A percentile compares a stretch with the other conserved stretches of the same genome.
These are phyloP conservation scores for Phaeosphaeria sp. DNA, from an alignment of 2,329 filamentous ascomycete species.

Conservation along the genomic window DNA sequence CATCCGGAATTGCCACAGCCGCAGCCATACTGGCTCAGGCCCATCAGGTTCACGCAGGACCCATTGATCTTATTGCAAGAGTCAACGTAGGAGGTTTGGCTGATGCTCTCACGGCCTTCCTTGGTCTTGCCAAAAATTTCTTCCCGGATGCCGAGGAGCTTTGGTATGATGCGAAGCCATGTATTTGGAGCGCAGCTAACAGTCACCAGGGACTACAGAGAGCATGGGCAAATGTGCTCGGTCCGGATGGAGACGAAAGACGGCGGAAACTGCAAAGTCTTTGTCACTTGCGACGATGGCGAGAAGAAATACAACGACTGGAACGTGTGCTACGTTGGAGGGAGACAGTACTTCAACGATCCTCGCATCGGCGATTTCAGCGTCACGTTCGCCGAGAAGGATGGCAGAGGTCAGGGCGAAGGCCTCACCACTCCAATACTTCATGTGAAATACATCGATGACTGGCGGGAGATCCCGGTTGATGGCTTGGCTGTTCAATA, in stretches of 20 bases:
- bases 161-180: too few relatives aligned
- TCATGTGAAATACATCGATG: constrained; percentile 9
- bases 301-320: constrained; percentile 12
- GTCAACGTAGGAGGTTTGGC: too few relatives aligned
- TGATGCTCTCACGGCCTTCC: too few relatives aligned
- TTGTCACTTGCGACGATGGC: constrained; percentile 11
- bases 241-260: constrained; percentile 3
- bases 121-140: too few relatives aligned
- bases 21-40: neutral
- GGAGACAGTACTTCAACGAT: constrained; percentile 11
- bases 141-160: too few relatives aligned
- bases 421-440: constrained; percentile 12
- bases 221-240: neutral
- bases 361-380: constrained; percentile 18
- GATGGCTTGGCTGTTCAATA: neutral
- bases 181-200: too few relatives aligned
- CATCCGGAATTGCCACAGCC: neutral
- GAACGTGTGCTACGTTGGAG: constrained; percentile 14
- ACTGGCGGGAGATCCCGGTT: constrained; percentile 9
- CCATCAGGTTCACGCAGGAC: neutral
- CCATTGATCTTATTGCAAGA: neutral
- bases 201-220: too few relatives aligned
- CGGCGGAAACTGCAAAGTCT: constrained; percentile 5
- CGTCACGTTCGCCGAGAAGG: constrained; percentile 11
- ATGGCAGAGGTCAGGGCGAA: constrained; percentile 6